Percentiles rank a stretch among this genome's conserved stretches.
These are phyloP conservation scores for Discostella pseudostelligera DNA, from an alignment of 108 stramenopile genomes.

Conservation along the genomic window DNA sequence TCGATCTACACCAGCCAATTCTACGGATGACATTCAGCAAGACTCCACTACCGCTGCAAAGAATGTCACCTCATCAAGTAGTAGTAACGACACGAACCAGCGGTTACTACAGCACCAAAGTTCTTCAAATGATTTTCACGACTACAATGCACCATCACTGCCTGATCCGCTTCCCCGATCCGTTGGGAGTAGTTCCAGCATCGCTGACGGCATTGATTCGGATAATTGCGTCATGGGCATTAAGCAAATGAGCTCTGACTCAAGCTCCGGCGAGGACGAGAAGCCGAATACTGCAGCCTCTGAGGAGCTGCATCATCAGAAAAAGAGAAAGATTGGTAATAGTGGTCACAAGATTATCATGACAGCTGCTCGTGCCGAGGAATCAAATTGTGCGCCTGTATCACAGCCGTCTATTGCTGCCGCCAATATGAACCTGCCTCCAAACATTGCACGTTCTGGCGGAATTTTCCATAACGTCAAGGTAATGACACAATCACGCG, in stretches of 20 bases:
- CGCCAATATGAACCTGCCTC: constrained; percentile 33
- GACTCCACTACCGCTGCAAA: constrained; percentile 33
- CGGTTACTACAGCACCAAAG: constrained; percentile 14
- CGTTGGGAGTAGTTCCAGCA: constrained; percentile 39
- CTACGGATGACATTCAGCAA: constrained; percentile 1
- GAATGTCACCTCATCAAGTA: constrained; percentile 65
- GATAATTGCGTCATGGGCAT: constrained; percentile 47
- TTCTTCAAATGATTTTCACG: constrained; percentile 66
- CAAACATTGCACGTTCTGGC: constrained; percentile 74
- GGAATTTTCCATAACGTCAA: constrained; percentile 72
- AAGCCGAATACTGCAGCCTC: constrained; percentile 26
- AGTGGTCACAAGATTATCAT: neutral
- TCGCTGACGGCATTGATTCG: constrained; percentile 49
- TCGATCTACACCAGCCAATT: constrained; percentile 5
- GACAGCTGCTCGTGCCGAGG: constrained; percentile 13
- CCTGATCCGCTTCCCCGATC: constrained; percentile 69
- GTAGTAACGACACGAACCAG: constrained; percentile 44
- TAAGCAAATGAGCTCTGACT: constrained; percentile 71
- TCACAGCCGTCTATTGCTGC: neutral
- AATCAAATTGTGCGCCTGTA: neutral
- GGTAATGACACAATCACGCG: constrained; percentile 17
- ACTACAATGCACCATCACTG: constrained; percentile 73
- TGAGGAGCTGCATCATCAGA: constrained; percentile 27
- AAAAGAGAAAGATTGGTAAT: constrained; percentile 41
- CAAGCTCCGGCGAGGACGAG: constrained; percentile 64